These are phyloP conservation scores for Hypoxylon fuscum DNA, from an alignment of 495 filamentous ascomycete genomes.

Conservation along the genomic window DNA sequence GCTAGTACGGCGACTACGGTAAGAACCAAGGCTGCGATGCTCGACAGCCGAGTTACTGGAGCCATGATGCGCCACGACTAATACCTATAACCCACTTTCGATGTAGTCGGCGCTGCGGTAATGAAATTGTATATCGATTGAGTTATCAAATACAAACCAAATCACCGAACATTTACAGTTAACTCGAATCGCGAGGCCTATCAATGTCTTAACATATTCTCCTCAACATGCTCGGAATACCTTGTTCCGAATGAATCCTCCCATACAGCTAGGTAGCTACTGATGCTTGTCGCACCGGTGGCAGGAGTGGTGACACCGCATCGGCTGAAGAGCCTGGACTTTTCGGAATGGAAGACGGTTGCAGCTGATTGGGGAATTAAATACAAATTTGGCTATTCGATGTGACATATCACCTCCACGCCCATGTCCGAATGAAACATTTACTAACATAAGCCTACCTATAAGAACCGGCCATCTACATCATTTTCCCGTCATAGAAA, in stretches of 20 bases:
- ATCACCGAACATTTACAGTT: not conserved
- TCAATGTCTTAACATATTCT: conserved; percentile 5
- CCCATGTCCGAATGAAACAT: conserved; percentile 22
- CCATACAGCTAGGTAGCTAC: conserved; percentile 3
- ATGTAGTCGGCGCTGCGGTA: conserved; percentile 1
- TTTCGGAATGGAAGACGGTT: conserved; percentile 12
- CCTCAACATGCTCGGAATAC: conserved; percentile 23
- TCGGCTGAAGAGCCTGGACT: conserved; percentile 31
- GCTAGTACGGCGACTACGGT: conserved; percentile 6
- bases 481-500: too few relatives aligned
- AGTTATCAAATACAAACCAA: not conserved
- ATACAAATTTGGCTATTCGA: conserved; percentile 27
- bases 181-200: not conserved
- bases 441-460: conserved; percentile 5
- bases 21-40: conserved; percentile 4
- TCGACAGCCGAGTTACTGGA: conserved; percentile 4
- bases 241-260: conserved; percentile 30
- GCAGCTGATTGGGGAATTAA: conserved; percentile 20
- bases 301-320: conserved; percentile 37
- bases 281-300: conserved; percentile 22
- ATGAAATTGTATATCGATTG: not conserved
- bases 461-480: conserved; percentile 10
- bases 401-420: conserved; percentile 29
- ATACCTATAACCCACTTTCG: not conserved
- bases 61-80: conserved; percentile 11